Evolutionary conservation across 306 rosid genomes (phyloP), one percentile per base, ranked within the genome.

Genomic region (Cucurbita moschata): DNA sequence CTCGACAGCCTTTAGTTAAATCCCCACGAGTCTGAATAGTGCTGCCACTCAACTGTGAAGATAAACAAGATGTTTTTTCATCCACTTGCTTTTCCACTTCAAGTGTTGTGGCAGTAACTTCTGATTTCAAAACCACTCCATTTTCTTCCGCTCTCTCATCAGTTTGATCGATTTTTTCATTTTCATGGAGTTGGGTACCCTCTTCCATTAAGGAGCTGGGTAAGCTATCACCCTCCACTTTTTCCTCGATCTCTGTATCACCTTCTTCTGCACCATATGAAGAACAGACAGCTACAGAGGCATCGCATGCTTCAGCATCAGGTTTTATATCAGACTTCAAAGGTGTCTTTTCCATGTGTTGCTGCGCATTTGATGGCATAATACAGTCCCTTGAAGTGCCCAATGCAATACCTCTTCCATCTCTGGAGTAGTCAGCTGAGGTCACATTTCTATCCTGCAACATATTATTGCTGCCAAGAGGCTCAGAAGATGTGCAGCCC

Each of bases 21-120:
- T 64, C 76, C 57, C 69, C 72, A 58, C 43, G 75, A 10, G 65
- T 76, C 80, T 57, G 85, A 56, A 73, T 75, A 61, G 72, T 81
- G 37, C 40, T 70, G 52, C 52, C 79, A 76, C 76, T 81, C 77
- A 75, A 44, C 8, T 62, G 84, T 52, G 88, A 80, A 73, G 94
- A 79, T 70, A 85, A 79, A 80, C 83, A 84, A 2, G 82, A 73
- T 43, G 84, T 79, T 40, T 79, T 81, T 80, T 77, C 92, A 82
- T 75, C 74, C 14, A 38, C 72, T 75, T 82, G 87, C 77, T 80
- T 81, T 71, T 86, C 90, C n/a, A 61, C 77, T 77, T 81, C 71
- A 71, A 55, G 78, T 81, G 74, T 75, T 58, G 66, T 72, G 23
- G 76, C 73, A 40, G 77, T 65, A 50, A 75, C 80, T 81, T 82